Percentiles rank a stretch among this genome's conserved stretches.
phyloP scores from a whole-genome alignment of 177 flowering plant species.

The Vitis hybrid region DNA sequence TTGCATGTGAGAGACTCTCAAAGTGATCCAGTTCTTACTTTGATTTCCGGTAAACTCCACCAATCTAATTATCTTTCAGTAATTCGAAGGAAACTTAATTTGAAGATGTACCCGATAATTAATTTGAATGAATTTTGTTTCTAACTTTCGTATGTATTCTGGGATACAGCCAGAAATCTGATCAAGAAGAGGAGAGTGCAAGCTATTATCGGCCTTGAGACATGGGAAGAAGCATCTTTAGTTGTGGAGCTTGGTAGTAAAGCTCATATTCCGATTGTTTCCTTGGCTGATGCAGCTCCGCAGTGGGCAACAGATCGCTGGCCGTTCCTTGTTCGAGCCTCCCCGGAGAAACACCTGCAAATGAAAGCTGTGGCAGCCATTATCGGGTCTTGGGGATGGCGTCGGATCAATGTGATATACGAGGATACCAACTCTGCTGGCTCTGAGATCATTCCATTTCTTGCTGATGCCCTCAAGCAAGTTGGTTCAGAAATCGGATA shows the following conservation, averaged over 20 bases:
- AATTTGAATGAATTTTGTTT: neutral
- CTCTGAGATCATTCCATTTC: constrained; percentile 20
- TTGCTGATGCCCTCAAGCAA: constrained; percentile 24
- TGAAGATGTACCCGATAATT: too few relatives aligned
- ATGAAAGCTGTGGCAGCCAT: constrained; percentile 40
- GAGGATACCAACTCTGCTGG: constrained; percentile 27
- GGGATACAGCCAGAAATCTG: constrained; percentile 31
- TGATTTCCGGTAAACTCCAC: constrained; percentile 18
- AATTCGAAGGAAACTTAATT: too few relatives aligned
- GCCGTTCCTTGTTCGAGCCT: constrained; percentile 34
- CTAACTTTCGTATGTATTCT: too few relatives aligned
- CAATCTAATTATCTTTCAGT: neutral
- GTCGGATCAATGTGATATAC: constrained; percentile 28
- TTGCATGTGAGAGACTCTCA: constrained; percentile 7
- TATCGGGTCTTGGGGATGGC: constrained; percentile 34
- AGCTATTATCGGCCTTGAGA: constrained; percentile 32
- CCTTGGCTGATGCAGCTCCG: constrained; percentile 29
- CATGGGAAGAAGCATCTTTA: constrained; percentile 36
- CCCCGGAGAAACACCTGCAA: constrained; percentile 13
- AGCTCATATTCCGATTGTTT: constrained; percentile 30
- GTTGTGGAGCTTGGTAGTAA: constrained; percentile 24
- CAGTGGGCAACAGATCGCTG: constrained; percentile 25
- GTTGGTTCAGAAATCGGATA: constrained; percentile 22
- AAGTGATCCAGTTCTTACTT: constrained; percentile 14
- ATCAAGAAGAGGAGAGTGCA: constrained; percentile 21